phyloP scores from a whole-genome alignment of 2,329 filamentous ascomycete genomes.

The Bertia moriformis region DNA sequence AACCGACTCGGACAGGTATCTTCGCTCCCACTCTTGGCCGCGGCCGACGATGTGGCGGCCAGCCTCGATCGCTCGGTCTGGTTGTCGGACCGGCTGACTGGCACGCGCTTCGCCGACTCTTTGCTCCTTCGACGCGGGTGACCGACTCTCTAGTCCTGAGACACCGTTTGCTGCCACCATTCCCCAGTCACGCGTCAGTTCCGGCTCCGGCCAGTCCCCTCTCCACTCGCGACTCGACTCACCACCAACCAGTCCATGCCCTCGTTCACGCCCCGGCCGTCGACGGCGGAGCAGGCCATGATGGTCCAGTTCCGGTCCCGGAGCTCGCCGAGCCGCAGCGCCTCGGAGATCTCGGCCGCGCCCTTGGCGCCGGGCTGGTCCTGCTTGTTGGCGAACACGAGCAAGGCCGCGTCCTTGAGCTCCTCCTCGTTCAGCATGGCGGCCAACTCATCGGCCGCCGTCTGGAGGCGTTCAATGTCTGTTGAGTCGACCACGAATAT shows the following conservation, averaged over 20 bases:
- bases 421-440: constrained; percentile 98
- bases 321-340: constrained; percentile 74
- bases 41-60: background rate
- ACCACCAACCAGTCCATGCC: constrained; percentile 99
- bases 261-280: constrained; percentile 84
- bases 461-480: constrained; percentile 87
- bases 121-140: background rate
- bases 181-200: background rate
- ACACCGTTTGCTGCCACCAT: background rate
- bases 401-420: constrained; percentile 74
- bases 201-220: background rate
- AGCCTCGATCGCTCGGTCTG: too few species aligned
- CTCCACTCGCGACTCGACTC: constrained; percentile 17
- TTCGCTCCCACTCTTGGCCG: background rate
- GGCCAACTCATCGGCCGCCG: constrained; percentile 78
- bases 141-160: background rate
- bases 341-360: constrained; percentile 90
- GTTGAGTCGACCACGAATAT: constrained; percentile 98
- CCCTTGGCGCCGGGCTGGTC: constrained; percentile 95
- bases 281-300: constrained; percentile 90
- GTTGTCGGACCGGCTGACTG: too few species aligned
- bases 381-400: constrained; percentile 98
- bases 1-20: background rate
- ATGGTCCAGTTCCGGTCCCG: constrained; percentile 98
- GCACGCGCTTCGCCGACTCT: background rate